A percentile compares a stretch with the other conserved stretches of the same genome.
Conservation (phyloP, 73 alveolate genomes). For the Tetrahymena malaccensis region DNA sequence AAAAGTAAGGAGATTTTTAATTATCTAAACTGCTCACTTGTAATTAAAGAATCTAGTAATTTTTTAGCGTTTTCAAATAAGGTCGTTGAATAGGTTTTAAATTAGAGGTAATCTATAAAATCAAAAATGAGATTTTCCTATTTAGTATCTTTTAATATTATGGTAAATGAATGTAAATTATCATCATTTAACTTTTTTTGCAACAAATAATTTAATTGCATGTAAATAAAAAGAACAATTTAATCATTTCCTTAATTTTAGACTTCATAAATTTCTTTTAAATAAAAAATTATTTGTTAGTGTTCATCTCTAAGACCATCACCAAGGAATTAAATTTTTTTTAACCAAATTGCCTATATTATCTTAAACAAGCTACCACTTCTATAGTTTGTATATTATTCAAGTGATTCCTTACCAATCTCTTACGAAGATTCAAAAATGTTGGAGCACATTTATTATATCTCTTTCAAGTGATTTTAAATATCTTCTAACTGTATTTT, state of each 20-base stretch:
- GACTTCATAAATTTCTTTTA: background rate
- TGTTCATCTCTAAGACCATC: background rate
- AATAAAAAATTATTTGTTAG: too few species aligned
- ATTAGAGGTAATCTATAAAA: too few species aligned
- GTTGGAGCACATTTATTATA: background rate
- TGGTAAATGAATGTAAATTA: background rate
- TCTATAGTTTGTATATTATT: background rate
- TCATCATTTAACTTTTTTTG: background rate
- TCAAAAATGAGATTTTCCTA: background rate
- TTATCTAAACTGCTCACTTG: background rate
- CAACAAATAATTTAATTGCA: background rate
- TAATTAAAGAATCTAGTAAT: background rate
- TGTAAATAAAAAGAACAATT: background rate
- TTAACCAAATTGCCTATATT: background rate
- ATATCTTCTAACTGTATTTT: background rate
- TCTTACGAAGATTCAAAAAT: background rate
- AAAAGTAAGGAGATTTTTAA: too few species aligned
- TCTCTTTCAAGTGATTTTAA: background rate
- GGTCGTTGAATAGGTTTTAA: background rate
- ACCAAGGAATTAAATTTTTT: background rate
- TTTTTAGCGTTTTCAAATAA: background rate
- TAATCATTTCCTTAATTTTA: background rate
- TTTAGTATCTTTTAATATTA: too few species aligned
- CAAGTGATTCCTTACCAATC: background rate
- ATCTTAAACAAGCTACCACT: background rate